Evolutionary conservation across 139 green algal species (phyloP).

Genomic region (Ettlia oleoabundans): DNA sequence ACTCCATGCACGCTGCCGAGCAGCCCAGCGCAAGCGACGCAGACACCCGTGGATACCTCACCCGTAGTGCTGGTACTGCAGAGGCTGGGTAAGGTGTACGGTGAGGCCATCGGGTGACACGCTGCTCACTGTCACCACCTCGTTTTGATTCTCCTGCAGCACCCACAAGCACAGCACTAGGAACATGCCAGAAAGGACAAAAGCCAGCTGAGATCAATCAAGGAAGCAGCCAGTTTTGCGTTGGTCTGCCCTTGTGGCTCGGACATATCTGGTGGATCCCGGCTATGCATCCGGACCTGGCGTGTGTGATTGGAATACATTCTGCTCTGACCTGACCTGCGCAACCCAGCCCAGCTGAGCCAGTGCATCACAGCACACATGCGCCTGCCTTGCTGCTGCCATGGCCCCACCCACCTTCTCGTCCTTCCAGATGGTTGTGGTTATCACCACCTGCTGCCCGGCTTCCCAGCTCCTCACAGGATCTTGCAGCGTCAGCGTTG

Average conservation of each 20-base stretch:
- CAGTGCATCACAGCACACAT: not conserved
- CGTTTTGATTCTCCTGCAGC: slow-evolving; percentile 60
- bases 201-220: no score
- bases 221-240: no score
- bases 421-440: slow-evolving; percentile 61
- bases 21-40: not conserved
- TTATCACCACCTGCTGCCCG: slow-evolving; percentile 57
- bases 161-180: not conserved
- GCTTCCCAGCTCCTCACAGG: slow-evolving; percentile 49
- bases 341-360: no score
- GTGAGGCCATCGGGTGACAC: slow-evolving; percentile 43
- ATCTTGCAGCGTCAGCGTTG: slow-evolving; percentile 42
- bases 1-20: no score
- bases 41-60: no score
- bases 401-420: slow-evolving; percentile 24
- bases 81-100: slow-evolving; percentile 7
- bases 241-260: no score
- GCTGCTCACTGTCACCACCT: slow-evolving; percentile 47
- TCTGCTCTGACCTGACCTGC: no score
- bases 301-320: no score
- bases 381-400: not conserved
- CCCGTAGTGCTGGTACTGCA: slow-evolving; percentile 60
- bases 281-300: no score
- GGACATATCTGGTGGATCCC: no score
- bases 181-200: no score